phyloP scores from a whole-genome alignment of 257 asterid genomes.

The Avicennia marina region DNA sequence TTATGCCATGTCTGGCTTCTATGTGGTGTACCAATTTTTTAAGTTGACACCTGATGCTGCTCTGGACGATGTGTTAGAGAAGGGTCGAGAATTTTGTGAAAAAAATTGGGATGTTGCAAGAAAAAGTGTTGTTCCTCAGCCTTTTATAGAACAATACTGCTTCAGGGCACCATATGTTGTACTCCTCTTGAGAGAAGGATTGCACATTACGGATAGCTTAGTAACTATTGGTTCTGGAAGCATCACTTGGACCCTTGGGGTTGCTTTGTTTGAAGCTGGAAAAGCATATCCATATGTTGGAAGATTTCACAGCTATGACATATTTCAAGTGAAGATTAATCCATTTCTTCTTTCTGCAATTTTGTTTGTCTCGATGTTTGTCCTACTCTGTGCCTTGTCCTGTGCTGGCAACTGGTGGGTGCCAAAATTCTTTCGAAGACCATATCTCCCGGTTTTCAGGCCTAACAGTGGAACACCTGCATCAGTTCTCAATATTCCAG shows the following conservation, averaged over 20 bases:
- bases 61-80: conserved; percentile 66
- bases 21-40: conserved; percentile 73
- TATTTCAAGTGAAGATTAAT: conserved; percentile 46
- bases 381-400: conserved; percentile 52
- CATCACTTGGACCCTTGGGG: conserved; percentile 97
- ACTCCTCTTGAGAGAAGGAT: conserved; percentile 81
- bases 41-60: conserved; percentile 63
- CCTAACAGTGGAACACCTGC: conserved; percentile 46
- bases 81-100: conserved; percentile 74
- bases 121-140: conserved; percentile 83
- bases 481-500: conserved; percentile 58
- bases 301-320: conserved; percentile 39
- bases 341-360: conserved; percentile 42
- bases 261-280: conserved; percentile 93
- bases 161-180: conserved; percentile 88
- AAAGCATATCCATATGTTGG: conserved; percentile 49
- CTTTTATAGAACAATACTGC: conserved; percentile 95
- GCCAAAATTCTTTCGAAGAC: conserved; percentile 50
- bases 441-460: conserved; percentile 49
- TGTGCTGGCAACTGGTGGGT: conserved; percentile 53
- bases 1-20: conserved; percentile 93
- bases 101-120: conserved; percentile 73
- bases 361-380: conserved; percentile 57
- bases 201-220: conserved; percentile 73
- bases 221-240: conserved; percentile 86